Base-by-base conservation (phyloP, 306 rosid genomes). In the Pyrus communis region DNA sequence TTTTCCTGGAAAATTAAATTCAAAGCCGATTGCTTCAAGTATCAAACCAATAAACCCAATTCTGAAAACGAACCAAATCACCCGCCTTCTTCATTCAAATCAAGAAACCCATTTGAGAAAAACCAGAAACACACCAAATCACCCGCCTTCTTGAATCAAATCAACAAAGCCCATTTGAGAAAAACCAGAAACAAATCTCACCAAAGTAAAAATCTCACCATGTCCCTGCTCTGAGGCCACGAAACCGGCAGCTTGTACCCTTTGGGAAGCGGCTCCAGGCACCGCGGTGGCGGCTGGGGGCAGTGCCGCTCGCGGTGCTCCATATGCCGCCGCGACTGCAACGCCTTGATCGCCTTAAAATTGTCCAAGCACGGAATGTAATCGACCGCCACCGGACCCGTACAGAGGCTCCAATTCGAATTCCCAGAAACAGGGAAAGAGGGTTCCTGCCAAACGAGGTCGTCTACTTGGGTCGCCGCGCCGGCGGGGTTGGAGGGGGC, bases 201-300 rank as follows among this genome's bases (percentile, higher is more conserved):
- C 89, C 87, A 40, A 90, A 90, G 81, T 76, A 88, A 70, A 78
- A 91, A 89, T 86, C 98, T 91, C 97, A 96, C 99, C 99, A 89
- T 95, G 86, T 95, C 99, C 89, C 97, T 89, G 88, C 99, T 95
- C 86, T 95, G 86, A 52, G 97, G 97, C 99, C 99, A 92, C 33
- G 86, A 86, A 79, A 92, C 86, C 31, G 86, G 96, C 35, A 67
- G 70, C 85, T 83, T 88, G 62, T 95, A 92, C 19, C 96, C 98
- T 17, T 38, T 21, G 4, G 99, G 93, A 67, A 92, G 88, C 3
- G 93, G 91, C 35, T 87, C 70, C 93, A 92, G 84, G 75, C 99
- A 95, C 13, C 74, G 67, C 1, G 82, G 85, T 60, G 71, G 76
- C 17, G 85, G 83, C 43, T 51, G 45, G 14, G 97, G 97, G 76